Conservation (phyloP, 23 red algal genomes). For the Gracilaria gracilis region DNA sequence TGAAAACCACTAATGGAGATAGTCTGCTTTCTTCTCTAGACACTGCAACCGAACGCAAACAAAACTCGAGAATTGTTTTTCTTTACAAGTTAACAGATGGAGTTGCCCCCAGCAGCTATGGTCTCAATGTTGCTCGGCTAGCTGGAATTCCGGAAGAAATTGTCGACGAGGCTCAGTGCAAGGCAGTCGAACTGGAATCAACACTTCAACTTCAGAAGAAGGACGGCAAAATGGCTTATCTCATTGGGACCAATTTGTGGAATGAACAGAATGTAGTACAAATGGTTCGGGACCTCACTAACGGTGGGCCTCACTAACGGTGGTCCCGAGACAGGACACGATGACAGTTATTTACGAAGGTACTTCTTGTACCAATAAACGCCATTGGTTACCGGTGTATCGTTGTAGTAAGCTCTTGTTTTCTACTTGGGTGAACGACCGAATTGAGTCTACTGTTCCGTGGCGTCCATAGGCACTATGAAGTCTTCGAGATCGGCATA, state of each 20-base stretch:
- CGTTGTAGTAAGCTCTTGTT: background rate
- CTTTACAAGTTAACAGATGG: constrained; percentile 86
- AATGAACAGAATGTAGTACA: background rate
- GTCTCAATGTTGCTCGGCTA: constrained; percentile 80
- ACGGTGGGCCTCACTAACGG: background rate
- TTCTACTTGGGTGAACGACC: background rate
- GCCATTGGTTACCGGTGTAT: background rate
- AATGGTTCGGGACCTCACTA: background rate
- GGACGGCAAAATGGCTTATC: constrained; percentile 19
- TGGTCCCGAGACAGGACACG: background rate
- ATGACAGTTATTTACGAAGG: too few relatives aligned
- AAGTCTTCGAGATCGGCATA: constrained; percentile 89
- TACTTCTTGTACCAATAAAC: background rate
- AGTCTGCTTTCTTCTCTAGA: background rate
- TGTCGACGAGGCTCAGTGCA: constrained; percentile 36
- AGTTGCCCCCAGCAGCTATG: constrained; percentile 70
- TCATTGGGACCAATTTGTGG: background rate
- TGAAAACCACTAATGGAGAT: background rate
- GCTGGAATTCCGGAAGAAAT: constrained; percentile 66
- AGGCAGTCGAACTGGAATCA: constrained; percentile 40
- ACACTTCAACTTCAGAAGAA: background rate
- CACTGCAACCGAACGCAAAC: background rate
- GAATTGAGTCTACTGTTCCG: background rate
- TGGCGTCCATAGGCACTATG: constrained; percentile 70
- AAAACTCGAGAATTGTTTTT: constrained; percentile 66